phyloP scores from a whole-genome alignment of 2,329 filamentous ascomycete species.

The Aureobasidium sp. region DNA sequence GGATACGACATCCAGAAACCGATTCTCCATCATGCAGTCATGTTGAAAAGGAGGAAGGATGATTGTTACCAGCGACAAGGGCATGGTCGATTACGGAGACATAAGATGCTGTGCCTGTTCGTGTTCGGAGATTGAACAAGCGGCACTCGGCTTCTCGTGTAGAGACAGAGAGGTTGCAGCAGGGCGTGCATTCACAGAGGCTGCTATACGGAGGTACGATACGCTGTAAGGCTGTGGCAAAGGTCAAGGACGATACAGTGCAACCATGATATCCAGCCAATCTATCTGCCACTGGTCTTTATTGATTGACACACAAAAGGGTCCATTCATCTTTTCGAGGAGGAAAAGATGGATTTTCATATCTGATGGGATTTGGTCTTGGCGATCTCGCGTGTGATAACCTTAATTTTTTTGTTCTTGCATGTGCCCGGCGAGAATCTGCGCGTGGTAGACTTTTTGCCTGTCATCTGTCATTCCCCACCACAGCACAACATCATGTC shows the following conservation, averaged over 20 bases:
- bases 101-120: neutral
- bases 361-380: neutral
- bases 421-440: too few relatives aligned
- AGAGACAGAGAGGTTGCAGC: neutral
- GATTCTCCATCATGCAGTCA: neutral
- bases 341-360: too few relatives aligned
- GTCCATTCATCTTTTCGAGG: too few relatives aligned
- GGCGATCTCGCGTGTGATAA: too few relatives aligned
- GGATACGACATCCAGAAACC: neutral
- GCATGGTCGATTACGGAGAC: neutral
- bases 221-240: neutral
- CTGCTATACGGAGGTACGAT: neutral
- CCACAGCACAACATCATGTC: slow-evolving; percentile 24
- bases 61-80: neutral
- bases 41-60: neutral
- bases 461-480: neutral
- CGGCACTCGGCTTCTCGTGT: neutral
- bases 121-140: slow-evolving; percentile 4
- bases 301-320: neutral
- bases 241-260: neutral
- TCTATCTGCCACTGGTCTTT: neutral
- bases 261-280: slow-evolving; percentile 1
- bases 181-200: neutral
- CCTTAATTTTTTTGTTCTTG: too few relatives aligned
- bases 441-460: neutral